Conservation (phyloP, 2,329 filamentous ascomycete species). For the Colletotrichum magnum region DNA sequence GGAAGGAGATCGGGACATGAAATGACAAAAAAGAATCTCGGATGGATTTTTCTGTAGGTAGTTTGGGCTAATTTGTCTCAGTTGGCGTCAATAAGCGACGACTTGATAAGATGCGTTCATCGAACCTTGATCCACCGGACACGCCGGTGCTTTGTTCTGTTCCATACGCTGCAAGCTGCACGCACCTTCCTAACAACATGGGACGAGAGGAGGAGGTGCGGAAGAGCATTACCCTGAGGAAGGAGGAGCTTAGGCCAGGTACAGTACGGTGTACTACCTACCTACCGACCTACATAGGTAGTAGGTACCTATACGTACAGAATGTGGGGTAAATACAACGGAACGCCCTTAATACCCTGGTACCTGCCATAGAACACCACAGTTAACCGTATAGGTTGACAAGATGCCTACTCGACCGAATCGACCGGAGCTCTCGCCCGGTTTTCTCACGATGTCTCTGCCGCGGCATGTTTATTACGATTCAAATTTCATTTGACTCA, state of each 20-base stretch:
- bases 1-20: slow-evolving; percentile 14
- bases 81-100: no score
- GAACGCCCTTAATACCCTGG: not conserved
- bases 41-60: not conserved
- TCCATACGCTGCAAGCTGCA: no score
- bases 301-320: not conserved
- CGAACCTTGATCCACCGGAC: not conserved
- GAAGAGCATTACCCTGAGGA: slow-evolving; percentile 14
- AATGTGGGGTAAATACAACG: slow-evolving; percentile 23
- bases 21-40: not conserved
- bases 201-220: not conserved
- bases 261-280: no score
- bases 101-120: no score
- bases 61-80: slow-evolving; percentile 1
- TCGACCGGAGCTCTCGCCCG: no score
- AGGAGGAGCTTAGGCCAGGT: no score
- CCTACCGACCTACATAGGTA: no score
- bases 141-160: slow-evolving; percentile 1
- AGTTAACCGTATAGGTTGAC: no score
- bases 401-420: no score
- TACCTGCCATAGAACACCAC: not conserved
- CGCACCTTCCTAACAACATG: not conserved
- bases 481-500: no score
- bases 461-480: no score
- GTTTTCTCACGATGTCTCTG: no score